Evolutionary conservation across 176 grass and related monocot genomes (phyloP).

Genomic region (Chloris gayana): DNA sequence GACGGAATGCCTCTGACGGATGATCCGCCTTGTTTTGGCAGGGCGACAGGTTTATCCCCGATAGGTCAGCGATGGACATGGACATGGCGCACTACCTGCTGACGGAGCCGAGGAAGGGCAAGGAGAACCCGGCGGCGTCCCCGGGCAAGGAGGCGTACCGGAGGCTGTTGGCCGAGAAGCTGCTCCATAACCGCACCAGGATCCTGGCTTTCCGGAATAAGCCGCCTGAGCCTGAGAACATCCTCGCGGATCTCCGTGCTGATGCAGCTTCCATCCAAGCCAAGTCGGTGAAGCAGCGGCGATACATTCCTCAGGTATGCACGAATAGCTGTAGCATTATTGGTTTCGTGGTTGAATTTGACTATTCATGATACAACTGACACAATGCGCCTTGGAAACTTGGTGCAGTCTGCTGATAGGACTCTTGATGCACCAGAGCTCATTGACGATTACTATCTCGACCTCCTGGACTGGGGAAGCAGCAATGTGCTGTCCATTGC

Average conservation of each 20-base stretch:
- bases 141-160: constrained; percentile 57
- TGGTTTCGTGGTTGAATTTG: background rate
- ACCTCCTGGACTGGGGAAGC: constrained; percentile 71
- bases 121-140: constrained; percentile 42
- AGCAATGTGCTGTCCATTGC: constrained; percentile 62
- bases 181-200: constrained; percentile 62
- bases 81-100: constrained; percentile 68
- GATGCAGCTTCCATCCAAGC: constrained; percentile 33
- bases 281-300: constrained; percentile 44
- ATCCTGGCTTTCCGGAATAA: constrained; percentile 61
- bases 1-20: constrained; percentile 19
- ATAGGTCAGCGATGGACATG: constrained; percentile 64
- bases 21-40: constrained; percentile 35
- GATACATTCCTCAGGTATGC: constrained; percentile 52
- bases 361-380: constrained; percentile 2
- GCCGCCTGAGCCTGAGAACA: constrained; percentile 45
- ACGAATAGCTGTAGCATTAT: background rate
- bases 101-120: constrained; percentile 62
- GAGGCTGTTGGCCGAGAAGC: constrained; percentile 53
- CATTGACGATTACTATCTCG: constrained; percentile 59
- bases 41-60: constrained; percentile 67
- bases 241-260: constrained; percentile 31
- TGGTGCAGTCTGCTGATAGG: constrained; percentile 45
- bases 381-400: constrained; percentile 2
- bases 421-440: constrained; percentile 58